Percentiles rank a stretch among this genome's conserved stretches.
phyloP scores from a whole-genome alignment of 2,329 filamentous ascomycete species.

The Huntiella omanensis region DNA sequence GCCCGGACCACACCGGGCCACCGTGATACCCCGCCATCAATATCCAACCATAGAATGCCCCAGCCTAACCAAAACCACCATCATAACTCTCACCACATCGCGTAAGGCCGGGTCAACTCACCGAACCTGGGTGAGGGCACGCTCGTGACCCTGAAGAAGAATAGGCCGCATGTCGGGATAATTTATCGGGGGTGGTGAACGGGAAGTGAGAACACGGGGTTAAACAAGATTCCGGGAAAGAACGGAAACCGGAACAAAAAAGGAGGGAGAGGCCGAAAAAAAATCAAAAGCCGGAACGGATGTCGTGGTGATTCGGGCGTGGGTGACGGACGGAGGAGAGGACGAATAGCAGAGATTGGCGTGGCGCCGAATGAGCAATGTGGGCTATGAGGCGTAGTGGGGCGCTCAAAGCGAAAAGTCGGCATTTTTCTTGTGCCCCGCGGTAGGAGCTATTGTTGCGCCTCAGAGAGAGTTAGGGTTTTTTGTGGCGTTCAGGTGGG shows the following conservation, averaged over 20 bases:
- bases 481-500: neutral
- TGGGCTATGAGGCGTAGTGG: conserved; percentile 12
- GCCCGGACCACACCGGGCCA: too few relatives aligned
- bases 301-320: conserved; percentile 4
- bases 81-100: conserved; percentile 82
- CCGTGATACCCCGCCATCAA: too few relatives aligned
- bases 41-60: too few relatives aligned
- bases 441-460: conserved; percentile 3
- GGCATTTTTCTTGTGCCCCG: conserved; percentile 12
- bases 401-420: conserved; percentile 10
- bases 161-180: conserved; percentile 76
- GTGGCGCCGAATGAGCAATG: too few relatives aligned
- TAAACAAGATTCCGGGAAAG: neutral
- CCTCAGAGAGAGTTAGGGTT: neutral
- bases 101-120: conserved; percentile 31
- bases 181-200: conserved; percentile 10
- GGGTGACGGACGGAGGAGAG: conserved; percentile 10
- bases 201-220: too few relatives aligned
- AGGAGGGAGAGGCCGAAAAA: neutral
- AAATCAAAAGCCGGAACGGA: neutral
- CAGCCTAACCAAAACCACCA: too few relatives aligned
- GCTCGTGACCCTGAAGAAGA: conserved; percentile 88
- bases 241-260: conserved; percentile 1
- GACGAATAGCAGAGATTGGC: conserved; percentile 6
- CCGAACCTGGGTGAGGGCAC: conserved; percentile 88